Percentiles rank a stretch among this genome's conserved stretches.
phyloP scores from a whole-genome alignment of 108 stramenopile genomes.

The Epithemia pelagica region DNA sequence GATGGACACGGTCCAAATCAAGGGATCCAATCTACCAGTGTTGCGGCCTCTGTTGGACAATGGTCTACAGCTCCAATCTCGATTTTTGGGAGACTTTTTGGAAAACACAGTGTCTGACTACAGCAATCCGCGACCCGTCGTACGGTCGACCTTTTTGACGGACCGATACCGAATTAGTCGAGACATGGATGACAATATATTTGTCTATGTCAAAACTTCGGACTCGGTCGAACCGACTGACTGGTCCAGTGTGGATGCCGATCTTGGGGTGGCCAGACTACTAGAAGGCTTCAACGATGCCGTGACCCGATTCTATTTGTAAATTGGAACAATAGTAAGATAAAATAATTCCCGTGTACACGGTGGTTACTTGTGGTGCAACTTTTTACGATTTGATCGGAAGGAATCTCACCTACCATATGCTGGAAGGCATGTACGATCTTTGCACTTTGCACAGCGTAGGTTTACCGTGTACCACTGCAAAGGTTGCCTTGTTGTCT shows the following conservation, averaged over 20 bases:
- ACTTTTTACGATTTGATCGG: no score
- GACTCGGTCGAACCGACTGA: conserved; percentile 47
- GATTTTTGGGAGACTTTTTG: conserved; percentile 47
- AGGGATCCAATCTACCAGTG: conserved; percentile 69
- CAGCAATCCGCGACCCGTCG: conserved; percentile 50
- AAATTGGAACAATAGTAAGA: no score
- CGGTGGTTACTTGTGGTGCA: no score
- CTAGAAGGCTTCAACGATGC: conserved; percentile 78
- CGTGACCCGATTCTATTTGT: conserved; percentile 60
- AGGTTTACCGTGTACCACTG: no score
- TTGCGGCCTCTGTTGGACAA: conserved; percentile 56
- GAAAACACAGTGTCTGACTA: conserved; percentile 54
- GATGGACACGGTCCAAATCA: conserved; percentile 80
- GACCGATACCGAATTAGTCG: conserved; percentile 60
- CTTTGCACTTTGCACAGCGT: no score
- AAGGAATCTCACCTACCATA: no score
- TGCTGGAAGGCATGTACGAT: no score
- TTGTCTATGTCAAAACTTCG: conserved; percentile 58
- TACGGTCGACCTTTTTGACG: conserved; percentile 56
- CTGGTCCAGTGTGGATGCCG: conserved; percentile 52
- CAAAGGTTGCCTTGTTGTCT: no score
- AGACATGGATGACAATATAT: conserved; percentile 74
- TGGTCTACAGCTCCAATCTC: conserved; percentile 45
- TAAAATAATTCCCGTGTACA: no score
- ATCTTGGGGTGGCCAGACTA: conserved; percentile 62